Conservation (phyloP, 352 stramenopile genomes). For the Phytopythium boreale region DNA sequence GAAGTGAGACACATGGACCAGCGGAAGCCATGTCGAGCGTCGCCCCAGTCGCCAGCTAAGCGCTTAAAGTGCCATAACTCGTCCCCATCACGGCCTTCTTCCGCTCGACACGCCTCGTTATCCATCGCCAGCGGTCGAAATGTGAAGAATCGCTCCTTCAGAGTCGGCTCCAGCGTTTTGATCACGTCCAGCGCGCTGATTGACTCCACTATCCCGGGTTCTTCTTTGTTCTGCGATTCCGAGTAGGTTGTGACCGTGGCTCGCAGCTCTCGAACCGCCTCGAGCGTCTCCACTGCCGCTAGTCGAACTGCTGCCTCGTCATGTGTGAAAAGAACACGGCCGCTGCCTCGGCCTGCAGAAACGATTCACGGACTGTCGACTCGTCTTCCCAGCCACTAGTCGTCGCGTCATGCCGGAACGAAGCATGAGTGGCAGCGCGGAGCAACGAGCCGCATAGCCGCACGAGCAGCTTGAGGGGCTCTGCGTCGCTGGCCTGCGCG, state of each 20-base stretch:
- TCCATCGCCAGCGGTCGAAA: slow-evolving; percentile 1
- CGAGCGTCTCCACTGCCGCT: slow-evolving; percentile 27
- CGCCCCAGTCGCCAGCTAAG: slow-evolving; percentile 9
- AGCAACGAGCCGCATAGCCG: slow-evolving; percentile 32
- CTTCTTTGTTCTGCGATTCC: not conserved
- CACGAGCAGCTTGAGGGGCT: slow-evolving; percentile 34
- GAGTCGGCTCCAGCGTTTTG: slow-evolving; percentile 20
- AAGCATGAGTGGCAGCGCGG: not conserved
- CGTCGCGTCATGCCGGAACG: not conserved
- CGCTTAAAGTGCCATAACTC: slow-evolving; percentile 1
- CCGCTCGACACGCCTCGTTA: not conserved
- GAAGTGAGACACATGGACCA: slow-evolving; percentile 51
- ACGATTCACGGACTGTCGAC: slow-evolving; percentile 34
- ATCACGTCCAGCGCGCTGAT: slow-evolving; percentile 17
- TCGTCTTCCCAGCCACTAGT: slow-evolving; percentile 30
- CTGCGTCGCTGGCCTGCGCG: slow-evolving; percentile 18
- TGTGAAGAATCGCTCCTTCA: slow-evolving; percentile 27
- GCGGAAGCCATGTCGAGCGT: slow-evolving; percentile 36
- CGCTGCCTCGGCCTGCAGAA: slow-evolving; percentile 63
- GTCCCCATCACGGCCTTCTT: not conserved
- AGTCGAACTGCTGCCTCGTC: slow-evolving; percentile 30
- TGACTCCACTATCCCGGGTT: not conserved
- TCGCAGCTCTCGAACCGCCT: slow-evolving; percentile 7
- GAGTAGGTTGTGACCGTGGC: not conserved
- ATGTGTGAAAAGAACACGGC: slow-evolving; percentile 52